Percentiles rank a stretch among this genome's conserved stretches.
Evolutionary conservation across 202 grass and related monocot genomes (phyloP).

Genomic region (Saccharum hybrid): DNA sequence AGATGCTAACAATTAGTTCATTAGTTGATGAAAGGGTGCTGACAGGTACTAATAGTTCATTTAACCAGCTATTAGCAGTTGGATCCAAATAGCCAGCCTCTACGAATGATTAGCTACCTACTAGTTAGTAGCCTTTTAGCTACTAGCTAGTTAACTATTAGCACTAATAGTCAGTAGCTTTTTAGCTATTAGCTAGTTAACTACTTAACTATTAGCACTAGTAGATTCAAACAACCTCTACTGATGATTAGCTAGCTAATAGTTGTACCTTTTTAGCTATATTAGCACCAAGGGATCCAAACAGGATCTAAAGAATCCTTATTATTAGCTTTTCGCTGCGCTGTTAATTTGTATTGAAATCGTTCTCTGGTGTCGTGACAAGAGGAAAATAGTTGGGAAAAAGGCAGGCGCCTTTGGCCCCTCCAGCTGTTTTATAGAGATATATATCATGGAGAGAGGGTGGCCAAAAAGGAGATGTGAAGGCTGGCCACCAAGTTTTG

Average conservation of each 20-base stretch:
- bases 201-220: not conserved
- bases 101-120: too few relatives aligned
- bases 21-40: too few relatives aligned
- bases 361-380: constrained; percentile 48
- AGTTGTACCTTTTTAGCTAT: too few relatives aligned
- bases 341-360: constrained; percentile 32
- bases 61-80: too few relatives aligned
- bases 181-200: not conserved
- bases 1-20: too few relatives aligned
- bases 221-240: too few relatives aligned
- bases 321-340: not conserved
- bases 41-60: too few relatives aligned
- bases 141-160: too few relatives aligned
- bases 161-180: too few relatives aligned
- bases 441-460: not conserved
- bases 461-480: constrained; percentile 39
- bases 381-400: constrained; percentile 33
- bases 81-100: too few relatives aligned
- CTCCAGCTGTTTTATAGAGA: constrained; percentile 52
- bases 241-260: too few relatives aligned
- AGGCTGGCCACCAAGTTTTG: constrained; percentile 24
- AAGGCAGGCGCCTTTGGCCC: constrained; percentile 33
- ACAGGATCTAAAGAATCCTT: not conserved
- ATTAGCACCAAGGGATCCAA: not conserved
- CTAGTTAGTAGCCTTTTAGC: too few relatives aligned